A percentile compares a stretch with the other conserved stretches of the same genome.
Evolutionary conservation across 768 basidiomycete species (phyloP).

Genomic region (Amanita pseudoporphyria): DNA sequence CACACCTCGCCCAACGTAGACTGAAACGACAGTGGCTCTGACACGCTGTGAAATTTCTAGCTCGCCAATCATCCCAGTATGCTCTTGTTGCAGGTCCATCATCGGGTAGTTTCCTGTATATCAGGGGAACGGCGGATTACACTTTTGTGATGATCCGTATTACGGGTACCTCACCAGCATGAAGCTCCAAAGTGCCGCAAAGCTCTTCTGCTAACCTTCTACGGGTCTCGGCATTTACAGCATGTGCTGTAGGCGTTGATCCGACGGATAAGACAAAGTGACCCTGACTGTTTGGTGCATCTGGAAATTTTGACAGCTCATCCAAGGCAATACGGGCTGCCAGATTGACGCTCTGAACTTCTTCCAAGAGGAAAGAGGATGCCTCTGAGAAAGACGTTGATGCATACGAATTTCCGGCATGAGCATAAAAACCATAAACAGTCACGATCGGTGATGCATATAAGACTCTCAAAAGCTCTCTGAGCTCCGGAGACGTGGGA

Average conservation of each 20-base stretch:
- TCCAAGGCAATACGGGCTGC: constrained; percentile 50
- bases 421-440: constrained; percentile 79
- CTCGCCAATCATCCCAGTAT: constrained; percentile 55
- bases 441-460: constrained; percentile 45
- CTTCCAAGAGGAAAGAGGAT: constrained; percentile 52
- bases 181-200: constrained; percentile 61
- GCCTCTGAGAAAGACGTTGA: constrained; percentile 63
- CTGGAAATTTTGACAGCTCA: constrained; percentile 28
- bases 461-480: constrained; percentile 40
- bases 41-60: constrained; percentile 57
- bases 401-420: constrained; percentile 69
- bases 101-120: constrained; percentile 69
- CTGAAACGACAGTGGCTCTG: constrained; percentile 66
- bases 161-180: constrained; percentile 42
- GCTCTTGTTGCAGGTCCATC: constrained; percentile 76
- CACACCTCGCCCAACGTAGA: constrained; percentile 60
- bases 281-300: constrained; percentile 22
- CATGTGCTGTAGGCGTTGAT: constrained; percentile 83
- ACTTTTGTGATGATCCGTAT: not conserved
- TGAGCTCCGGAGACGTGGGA: constrained; percentile 43
- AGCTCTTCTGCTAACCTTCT: constrained; percentile 35
- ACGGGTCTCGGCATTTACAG: constrained; percentile 46
- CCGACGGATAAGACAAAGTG: constrained; percentile 73
- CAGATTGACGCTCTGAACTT: constrained; percentile 60
- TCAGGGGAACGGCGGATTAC: not conserved